Base-by-base conservation (phyloP, 148 eudicot species). In the Silene latifolia region DNA sequence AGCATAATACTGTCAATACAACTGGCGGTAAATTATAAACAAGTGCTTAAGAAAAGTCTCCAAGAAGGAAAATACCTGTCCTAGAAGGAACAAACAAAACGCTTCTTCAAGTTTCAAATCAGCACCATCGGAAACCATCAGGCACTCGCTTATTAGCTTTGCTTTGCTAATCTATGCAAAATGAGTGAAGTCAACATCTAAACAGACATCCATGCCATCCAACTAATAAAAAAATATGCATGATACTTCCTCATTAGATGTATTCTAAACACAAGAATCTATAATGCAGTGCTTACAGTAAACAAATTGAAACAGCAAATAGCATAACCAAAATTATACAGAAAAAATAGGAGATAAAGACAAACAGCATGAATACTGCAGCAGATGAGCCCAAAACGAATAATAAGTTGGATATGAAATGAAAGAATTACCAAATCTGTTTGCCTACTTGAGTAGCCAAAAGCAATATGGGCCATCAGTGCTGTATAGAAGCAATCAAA, bases 41-140 rank as follows among this genome's bases (percentile, higher is more conserved):
- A 74, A 51, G 56, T 51, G 56, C 20, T 23, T 58, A 65, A 39
- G 5, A 69, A 5, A 51, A 17, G 20, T 53, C 20, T 3, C 7
- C 10, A 17, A 76, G 63, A 64, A 46, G 18, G 47, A 18, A 72
- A 47, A 66, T 88, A 95, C 99, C 96, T 90, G 91, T 72, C 97
- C 97, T 73, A 95, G 96, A 79, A 95, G 88, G 82, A 87, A 90
- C 69, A 87, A 78, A 85, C 97, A 95, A 72, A 95, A 86, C 19
- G 87, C 85, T 80, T 88, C 99, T 88, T 92, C 99, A 77, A 89
- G 88, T 83, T 95, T 92, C 78, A 95, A 78, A 83, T 95, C 97
- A 68, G 83, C 76, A 74, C 96, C 97, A 77, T 95, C 97, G 54
- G 97, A 92, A 47, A 89, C 87, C 72, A 82, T 86, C 68, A 95